Conservation (phyloP, 2,329 filamentous ascomycete species). For the Fulvia fulva region DNA sequence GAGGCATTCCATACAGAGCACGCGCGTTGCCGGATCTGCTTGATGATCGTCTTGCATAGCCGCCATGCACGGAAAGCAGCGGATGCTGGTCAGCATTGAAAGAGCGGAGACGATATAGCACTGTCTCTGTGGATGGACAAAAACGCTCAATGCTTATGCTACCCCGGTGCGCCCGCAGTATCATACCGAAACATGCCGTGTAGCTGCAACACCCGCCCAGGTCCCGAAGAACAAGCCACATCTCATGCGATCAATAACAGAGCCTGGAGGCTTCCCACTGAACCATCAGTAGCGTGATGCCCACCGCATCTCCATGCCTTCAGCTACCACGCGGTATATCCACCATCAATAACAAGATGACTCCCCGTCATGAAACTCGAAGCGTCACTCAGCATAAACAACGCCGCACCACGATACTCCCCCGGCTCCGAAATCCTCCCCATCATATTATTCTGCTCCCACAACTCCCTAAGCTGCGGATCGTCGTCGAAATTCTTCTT, state of each 20-base stretch:
- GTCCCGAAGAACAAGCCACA: neutral
- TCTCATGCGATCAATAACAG: neutral
- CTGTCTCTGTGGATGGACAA: neutral
- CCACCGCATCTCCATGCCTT: neutral
- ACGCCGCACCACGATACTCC: slow-evolving; percentile 30
- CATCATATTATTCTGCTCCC: slow-evolving; percentile 34
- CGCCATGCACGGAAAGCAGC: neutral
- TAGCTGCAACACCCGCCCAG: neutral
- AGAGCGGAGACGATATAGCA: neutral
- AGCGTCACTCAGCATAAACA: slow-evolving; percentile 32
- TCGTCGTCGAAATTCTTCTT: slow-evolving; percentile 30
- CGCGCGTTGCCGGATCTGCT: neutral
- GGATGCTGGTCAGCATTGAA: neutral
- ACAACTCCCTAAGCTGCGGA: slow-evolving; percentile 27
- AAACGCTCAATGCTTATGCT: neutral
- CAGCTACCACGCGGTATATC: neutral
- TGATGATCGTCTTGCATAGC: neutral
- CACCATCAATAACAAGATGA: slow-evolving; percentile 29
- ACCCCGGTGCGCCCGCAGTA: neutral
- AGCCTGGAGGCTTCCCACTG: neutral
- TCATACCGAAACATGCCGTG: neutral
- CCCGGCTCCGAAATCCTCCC: slow-evolving; percentile 28
- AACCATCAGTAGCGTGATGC: neutral
- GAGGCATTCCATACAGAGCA: neutral
- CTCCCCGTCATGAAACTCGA: slow-evolving; percentile 29